A percentile compares a stretch with the other conserved stretches of the same genome.
Conservation (phyloP, 2,329 filamentous ascomycete species). For the Pseudogymnoascus sp. region DNA sequence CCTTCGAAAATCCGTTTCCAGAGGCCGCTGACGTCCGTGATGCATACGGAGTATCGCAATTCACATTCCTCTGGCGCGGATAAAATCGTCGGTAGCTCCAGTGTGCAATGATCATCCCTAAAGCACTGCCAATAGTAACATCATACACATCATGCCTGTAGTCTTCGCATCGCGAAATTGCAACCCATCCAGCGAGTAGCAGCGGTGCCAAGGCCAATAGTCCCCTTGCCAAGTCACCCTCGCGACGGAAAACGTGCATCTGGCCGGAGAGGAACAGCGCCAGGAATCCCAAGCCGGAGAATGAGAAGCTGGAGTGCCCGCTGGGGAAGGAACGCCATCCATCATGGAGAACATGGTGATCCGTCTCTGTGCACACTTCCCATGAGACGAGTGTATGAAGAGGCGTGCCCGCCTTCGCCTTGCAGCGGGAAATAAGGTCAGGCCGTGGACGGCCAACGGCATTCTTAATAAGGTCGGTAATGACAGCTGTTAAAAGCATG, state of each 20-base stretch:
- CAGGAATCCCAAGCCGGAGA: conserved; percentile 69
- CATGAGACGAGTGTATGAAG: conserved; percentile 50
- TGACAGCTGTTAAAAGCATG: conserved; percentile 67
- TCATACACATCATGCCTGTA: conserved; percentile 67
- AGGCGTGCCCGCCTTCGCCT: conserved; percentile 49
- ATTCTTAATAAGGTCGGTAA: conserved; percentile 88
- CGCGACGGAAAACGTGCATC: conserved; percentile 45
- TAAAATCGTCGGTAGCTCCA: conserved; percentile 62
- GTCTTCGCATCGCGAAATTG: conserved; percentile 61
- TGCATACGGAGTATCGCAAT: conserved; percentile 52
- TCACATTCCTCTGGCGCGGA: conserved; percentile 44
- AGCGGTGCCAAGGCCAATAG: conserved; percentile 52
- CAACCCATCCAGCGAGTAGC: conserved; percentile 58
- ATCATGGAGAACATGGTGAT: conserved; percentile 65
- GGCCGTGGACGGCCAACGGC: conserved; percentile 64
- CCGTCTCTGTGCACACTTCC: conserved; percentile 63
- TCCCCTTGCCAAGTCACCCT: conserved; percentile 45
- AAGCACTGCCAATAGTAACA: conserved; percentile 51
- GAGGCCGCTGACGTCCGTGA: conserved; percentile 20
- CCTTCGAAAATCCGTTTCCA: conserved; percentile 12
- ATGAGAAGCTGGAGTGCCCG: conserved; percentile 72
- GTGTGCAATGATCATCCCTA: conserved; percentile 54
- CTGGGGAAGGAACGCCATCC: conserved; percentile 79
- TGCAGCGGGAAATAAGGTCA: conserved; percentile 81
- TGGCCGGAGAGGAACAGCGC: conserved; percentile 63